Percentiles rank a stretch among this genome's conserved stretches.
Conservation (phyloP, 1,284 basidiomycete genomes). For the Leccinum laetum region DNA sequence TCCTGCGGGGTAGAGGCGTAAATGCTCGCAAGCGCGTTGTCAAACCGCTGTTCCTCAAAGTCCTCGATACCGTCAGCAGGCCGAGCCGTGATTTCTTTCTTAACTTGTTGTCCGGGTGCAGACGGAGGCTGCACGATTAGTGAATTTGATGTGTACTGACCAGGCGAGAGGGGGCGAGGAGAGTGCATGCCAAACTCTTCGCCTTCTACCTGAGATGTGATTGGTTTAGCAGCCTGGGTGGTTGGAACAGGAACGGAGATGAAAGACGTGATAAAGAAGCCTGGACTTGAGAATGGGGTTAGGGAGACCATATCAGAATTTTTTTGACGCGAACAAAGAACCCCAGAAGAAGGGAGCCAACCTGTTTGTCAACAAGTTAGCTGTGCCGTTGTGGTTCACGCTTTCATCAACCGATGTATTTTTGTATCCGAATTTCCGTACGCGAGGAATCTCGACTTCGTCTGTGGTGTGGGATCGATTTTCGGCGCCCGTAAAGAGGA, state of each 20-base stretch:
- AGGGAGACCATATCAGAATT: conserved; percentile 22
- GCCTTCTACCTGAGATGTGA: conserved; percentile 17
- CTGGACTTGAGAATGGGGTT: conserved; percentile 33
- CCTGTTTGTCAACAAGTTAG: conserved; percentile 25
- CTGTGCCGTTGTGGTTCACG: conserved; percentile 1
- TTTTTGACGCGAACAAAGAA: conserved; percentile 14
- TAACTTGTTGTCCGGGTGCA: not conserved
- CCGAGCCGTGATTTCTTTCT: conserved; percentile 10
- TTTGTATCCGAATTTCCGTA: conserved; percentile 28
- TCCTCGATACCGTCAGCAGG: not conserved
- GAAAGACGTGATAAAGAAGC: conserved; percentile 36
- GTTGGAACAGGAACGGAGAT: conserved; percentile 30
- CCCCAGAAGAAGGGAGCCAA: conserved; percentile 19
- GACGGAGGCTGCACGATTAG: conserved; percentile 43
- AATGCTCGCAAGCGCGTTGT: conserved; percentile 25
- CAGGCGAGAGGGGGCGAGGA: conserved; percentile 33
- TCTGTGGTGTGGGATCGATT: conserved; percentile 18
- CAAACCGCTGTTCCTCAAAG: conserved; percentile 21
- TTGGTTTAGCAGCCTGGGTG: conserved; percentile 17
- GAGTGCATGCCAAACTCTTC: conserved; percentile 19
- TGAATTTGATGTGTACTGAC: conserved; percentile 33
- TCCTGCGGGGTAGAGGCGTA: conserved; percentile 28
- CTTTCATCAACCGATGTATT: conserved; percentile 12
- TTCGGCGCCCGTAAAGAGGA: not conserved
- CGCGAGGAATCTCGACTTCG: conserved; percentile 32